A percentile compares a stretch with the other conserved stretches of the same genome.
phyloP scores from a whole-genome alignment of 2,329 filamentous ascomycete species.

The Tolypocladium cylindrosporum region DNA sequence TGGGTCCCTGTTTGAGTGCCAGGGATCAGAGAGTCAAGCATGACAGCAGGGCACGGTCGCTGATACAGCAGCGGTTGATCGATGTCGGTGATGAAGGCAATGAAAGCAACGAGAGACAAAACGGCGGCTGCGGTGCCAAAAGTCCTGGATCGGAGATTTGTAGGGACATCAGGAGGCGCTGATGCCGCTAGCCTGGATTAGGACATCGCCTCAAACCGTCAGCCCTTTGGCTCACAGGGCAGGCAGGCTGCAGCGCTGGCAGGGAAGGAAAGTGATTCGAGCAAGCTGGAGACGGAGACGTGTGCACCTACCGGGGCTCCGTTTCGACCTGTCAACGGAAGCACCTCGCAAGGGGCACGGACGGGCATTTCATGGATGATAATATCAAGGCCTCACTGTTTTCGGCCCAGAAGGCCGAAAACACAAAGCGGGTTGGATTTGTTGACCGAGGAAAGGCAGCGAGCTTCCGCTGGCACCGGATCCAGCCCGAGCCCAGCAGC shows the following conservation, averaged over 20 bases:
- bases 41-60: too few species aligned
- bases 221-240: background rate
- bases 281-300: background rate
- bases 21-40: background rate
- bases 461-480: background rate
- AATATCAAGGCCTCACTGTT: background rate
- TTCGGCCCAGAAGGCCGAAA: background rate
- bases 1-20: background rate
- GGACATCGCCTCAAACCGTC: background rate
- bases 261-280: background rate
- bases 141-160: conserved; percentile 9
- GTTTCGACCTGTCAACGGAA: background rate
- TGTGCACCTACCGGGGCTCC: background rate
- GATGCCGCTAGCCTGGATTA: conserved; percentile 7
- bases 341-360: background rate
- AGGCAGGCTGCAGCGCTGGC: background rate
- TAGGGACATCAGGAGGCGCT: conserved; percentile 10
- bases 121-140: background rate
- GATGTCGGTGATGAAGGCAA: background rate
- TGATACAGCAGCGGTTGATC: background rate
- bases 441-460: background rate
- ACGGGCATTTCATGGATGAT: background rate
- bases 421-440: background rate
- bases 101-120: background rate
- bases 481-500: background rate